Percentiles rank a stretch among this genome's conserved stretches.
Conservation (phyloP, 2,329 filamentous ascomycete genomes). For the Ascochyta koolunga region DNA sequence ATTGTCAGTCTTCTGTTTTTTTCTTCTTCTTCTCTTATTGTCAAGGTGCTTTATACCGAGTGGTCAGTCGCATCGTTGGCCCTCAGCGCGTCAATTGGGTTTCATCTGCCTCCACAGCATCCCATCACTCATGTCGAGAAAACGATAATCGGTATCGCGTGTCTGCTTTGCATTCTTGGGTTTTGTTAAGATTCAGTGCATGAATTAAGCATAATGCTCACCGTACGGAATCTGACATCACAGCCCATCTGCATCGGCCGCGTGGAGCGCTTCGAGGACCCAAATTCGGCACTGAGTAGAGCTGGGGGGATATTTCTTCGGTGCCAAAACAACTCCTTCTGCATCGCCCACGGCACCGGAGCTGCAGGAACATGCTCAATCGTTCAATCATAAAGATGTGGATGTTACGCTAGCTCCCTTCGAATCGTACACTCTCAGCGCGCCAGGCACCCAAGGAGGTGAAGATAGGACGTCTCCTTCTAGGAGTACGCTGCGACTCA, state of each 20-base stretch:
- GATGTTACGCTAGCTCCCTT: conserved; percentile 72
- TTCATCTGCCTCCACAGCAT: too few relatives aligned
- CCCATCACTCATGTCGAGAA: too few relatives aligned
- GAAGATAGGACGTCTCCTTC: conserved; percentile 21
- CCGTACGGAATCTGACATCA: conserved; percentile 81
- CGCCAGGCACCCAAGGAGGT: conserved; percentile 47
- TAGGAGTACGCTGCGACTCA: conserved; percentile 72
- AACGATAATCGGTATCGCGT: too few relatives aligned
- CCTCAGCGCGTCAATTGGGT: too few relatives aligned
- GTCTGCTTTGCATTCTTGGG: too few relatives aligned
- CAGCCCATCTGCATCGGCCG: conserved; percentile 73
- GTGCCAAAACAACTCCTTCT: conserved; percentile 28
- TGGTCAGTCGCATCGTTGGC: too few relatives aligned
- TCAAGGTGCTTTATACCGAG: too few relatives aligned
- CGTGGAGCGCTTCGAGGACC: conserved; percentile 74
- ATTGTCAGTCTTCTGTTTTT: too few relatives aligned
- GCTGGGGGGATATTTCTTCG: conserved; percentile 42
- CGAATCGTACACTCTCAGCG: conserved; percentile 65
- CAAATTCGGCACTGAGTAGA: conserved; percentile 49
- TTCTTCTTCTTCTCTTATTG: too few relatives aligned
- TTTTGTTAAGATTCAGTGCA: too few relatives aligned
- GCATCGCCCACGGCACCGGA: conserved; percentile 48
- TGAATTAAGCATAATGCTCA: conserved; percentile 54
- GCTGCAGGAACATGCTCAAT: conserved; percentile 62
- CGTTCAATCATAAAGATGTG: conserved; percentile 67